Percentiles rank a stretch among this genome's conserved stretches.
Evolutionary conservation across 2,329 filamentous ascomycete species (phyloP).

Genomic region (Onygena corvina): DNA sequence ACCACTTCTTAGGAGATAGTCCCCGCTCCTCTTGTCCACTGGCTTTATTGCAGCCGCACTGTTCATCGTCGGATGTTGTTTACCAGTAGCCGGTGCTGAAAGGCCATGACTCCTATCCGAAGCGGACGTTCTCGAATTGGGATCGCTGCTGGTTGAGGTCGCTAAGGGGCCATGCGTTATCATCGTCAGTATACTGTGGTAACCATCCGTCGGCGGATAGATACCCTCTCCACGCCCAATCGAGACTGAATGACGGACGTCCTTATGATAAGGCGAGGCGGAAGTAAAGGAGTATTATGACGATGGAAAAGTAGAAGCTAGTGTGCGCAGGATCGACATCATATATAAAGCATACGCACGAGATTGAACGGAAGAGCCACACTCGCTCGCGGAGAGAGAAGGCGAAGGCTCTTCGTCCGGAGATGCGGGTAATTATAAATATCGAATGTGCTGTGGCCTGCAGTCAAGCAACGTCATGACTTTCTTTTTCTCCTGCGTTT

Average conservation of each 20-base stretch:
- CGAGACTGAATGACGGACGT: not conserved
- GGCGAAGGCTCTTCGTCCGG: not conserved
- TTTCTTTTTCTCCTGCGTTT: not conserved
- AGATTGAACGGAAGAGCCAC: not conserved
- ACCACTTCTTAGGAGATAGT: slow-evolving; percentile 74
- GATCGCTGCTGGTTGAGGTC: not conserved
- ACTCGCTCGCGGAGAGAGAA: too few species aligned
- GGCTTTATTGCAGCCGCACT: slow-evolving; percentile 12
- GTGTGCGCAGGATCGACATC: too few species aligned
- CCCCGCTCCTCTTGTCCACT: slow-evolving; percentile 58
- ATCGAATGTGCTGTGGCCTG: too few species aligned
- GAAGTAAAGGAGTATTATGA: too few species aligned
- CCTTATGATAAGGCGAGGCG: too few species aligned
- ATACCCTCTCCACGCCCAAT: not conserved
- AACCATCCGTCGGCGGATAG: not conserved
- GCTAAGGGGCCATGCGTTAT: slow-evolving; percentile 4
- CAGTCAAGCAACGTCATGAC: slow-evolving; percentile 1
- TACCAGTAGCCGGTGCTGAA: not conserved
- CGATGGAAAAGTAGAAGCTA: too few species aligned
- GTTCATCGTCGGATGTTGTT: not conserved
- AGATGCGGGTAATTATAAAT: not conserved
- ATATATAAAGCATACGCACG: too few species aligned
- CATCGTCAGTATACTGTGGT: not conserved
- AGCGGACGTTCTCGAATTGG: not conserved
- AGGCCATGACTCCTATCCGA: not conserved